phyloP scores from a whole-genome alignment of 73 alveolate species.

The Paramecium octaurelia region DNA sequence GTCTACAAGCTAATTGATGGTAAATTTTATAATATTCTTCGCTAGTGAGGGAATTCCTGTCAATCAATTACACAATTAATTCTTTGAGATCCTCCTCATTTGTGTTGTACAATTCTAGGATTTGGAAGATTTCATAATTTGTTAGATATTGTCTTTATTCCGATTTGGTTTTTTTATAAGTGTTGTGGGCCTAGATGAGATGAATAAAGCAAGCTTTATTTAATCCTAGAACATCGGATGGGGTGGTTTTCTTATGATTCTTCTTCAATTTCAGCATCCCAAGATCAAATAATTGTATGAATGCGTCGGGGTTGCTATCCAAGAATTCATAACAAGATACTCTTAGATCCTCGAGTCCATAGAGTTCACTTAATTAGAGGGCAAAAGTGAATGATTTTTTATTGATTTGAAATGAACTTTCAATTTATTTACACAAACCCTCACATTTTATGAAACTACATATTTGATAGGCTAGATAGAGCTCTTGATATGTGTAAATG shows the following conservation, averaged over 20 bases:
- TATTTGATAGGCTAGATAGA: constrained; percentile 13
- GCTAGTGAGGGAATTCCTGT: background rate
- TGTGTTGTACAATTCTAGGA: background rate
- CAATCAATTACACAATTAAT: background rate
- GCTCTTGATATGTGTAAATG: background rate
- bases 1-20: background rate
- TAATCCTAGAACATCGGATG: background rate
- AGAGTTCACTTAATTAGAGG: background rate
- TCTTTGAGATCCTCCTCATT: constrained; percentile 21
- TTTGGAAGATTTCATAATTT: background rate
- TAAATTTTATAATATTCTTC: background rate
- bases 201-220: background rate
- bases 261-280: background rate
- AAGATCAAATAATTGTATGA: background rate
- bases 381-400: background rate
- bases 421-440: background rate
- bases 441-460: background rate
- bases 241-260: background rate
- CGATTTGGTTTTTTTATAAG: background rate
- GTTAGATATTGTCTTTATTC: background rate
- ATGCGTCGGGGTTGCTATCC: background rate
- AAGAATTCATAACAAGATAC: background rate
- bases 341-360: constrained; percentile 19
- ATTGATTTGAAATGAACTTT: background rate
- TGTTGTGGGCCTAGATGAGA: background rate